Percentiles rank a stretch among this genome's conserved stretches.
Evolutionary conservation across 495 filamentous ascomycete genomes (phyloP).

Genomic region (Aspergillus incahuasiensis): DNA sequence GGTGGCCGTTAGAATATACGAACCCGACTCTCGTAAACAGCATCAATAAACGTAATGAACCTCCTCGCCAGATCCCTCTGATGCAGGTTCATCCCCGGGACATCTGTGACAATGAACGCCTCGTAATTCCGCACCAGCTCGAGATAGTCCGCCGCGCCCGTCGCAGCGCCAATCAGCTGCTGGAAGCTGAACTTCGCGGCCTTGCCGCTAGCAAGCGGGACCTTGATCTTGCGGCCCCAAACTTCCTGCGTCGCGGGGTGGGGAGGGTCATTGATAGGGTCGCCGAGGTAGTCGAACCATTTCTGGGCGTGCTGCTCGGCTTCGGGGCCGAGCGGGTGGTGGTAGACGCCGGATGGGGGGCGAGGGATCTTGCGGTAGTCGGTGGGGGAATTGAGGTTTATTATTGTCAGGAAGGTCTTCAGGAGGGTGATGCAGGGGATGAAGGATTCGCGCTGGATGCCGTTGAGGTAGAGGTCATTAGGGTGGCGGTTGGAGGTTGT

Average conservation of each 20-base stretch:
- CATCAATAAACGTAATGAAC: conserved; percentile 97
- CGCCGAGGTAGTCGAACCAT: conserved; percentile 92
- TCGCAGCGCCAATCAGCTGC: conserved; percentile 82
- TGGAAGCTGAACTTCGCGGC: conserved; percentile 87
- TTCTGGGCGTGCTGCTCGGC: conserved; percentile 78
- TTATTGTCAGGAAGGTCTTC: conserved; percentile 73
- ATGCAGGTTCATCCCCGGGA: conserved; percentile 84
- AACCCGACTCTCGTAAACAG: conserved; percentile 76
- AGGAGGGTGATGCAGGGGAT: conserved; percentile 93
- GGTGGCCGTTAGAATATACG: conserved; percentile 2
- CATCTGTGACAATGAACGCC: conserved; percentile 83
- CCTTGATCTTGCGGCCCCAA: conserved; percentile 87
- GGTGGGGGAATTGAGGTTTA: conserved; percentile 91
- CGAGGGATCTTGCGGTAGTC: conserved; percentile 97
- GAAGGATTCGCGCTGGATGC: conserved; percentile 92
- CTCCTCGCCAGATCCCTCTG: conserved; percentile 84
- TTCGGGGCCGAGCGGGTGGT: conserved; percentile 74
- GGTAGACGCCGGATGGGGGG: conserved; percentile 88
- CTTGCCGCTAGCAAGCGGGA: conserved; percentile 80
- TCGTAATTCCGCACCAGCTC: conserved; percentile 89
- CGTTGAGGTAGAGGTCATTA: conserved; percentile 94
- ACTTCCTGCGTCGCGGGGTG: conserved; percentile 75
- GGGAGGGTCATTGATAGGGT: conserved; percentile 71
- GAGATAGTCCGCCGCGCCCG: conserved; percentile 89
- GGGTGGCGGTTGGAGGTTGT: conserved; percentile 98